Base-by-base conservation (phyloP, 2,329 filamentous ascomycete species). In the Purpureocillium lavendulum region DNA sequence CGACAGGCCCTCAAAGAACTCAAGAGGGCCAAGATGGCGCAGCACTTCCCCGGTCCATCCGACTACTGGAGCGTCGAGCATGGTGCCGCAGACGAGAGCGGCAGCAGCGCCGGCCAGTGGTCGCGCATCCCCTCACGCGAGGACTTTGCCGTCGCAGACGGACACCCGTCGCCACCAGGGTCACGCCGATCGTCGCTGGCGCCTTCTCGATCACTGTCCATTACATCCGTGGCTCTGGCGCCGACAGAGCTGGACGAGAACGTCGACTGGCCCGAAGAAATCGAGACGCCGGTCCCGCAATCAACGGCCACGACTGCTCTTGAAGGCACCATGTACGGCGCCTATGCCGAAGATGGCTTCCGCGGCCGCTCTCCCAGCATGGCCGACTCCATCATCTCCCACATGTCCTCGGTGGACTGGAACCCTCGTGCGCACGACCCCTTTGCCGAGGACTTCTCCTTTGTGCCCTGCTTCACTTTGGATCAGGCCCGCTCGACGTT, bases 401-500 rank as follows among this genome's bases (percentile, higher is more conserved):
- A 81, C 62, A 78, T 82, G 73, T 82, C 78, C 4, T 79, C 77
- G 1, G 61, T 82, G 30, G 77, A 82, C 53, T 77, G 69, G 53
- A 73, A 73, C 49, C 57, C 64, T 8, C 70, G 69, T 33, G 62
- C 68, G 11, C 79, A 84, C 45, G 78, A 83, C 45, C 70, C 77
- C 2, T 80, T 87, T 43, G 83, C 87, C 29, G 87, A 95, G 50
- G 89, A 97, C 57, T 87, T 87, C 59, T 87, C 84, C 29, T 95
- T 92, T 54, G 90, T 97, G 13, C 92, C 92, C 13, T 88, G 89
- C 62, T 85, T 98, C 64, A 94, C 90, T 1, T 73, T 95, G 29
- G 76, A 83, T 18, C 80, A 90, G 57, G 84, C 89, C 12, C 81
- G 89, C 24, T 80, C 78, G 30, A 84, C 87, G 1, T 97, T 98